These are phyloP conservation scores for Aureobasidium sp. DNA, from an alignment of 2,329 filamentous ascomycete genomes.

Conservation along the genomic window DNA sequence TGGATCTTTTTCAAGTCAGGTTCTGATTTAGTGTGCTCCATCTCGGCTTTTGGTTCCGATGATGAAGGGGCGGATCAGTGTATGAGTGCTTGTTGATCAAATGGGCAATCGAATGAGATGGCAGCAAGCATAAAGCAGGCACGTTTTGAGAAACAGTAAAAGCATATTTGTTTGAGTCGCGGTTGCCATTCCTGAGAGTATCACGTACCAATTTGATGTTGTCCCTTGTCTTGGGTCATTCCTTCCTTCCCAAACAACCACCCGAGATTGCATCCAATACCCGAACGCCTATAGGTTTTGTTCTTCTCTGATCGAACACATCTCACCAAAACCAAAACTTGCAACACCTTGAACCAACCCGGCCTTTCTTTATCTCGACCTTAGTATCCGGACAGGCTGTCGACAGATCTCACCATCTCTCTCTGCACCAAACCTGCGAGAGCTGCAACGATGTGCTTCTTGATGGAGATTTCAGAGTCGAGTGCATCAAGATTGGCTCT, in stretches of 20 bases:
- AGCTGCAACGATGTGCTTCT: constrained; percentile 4
- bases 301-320: not conserved
- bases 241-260: not conserved
- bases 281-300: too few species aligned
- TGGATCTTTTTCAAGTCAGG: not conserved
- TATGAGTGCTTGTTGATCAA: not conserved
- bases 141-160: not conserved
- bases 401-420: not conserved
- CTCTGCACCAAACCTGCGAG: constrained; percentile 2
- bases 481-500: constrained; percentile 5
- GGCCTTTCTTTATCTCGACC: not conserved
- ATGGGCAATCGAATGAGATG: not conserved
- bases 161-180: not conserved
- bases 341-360: not conserved
- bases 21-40: not conserved
- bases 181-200: not conserved
- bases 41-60: not conserved
- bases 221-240: not conserved
- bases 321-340: not conserved
- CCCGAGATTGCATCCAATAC: not conserved
- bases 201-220: not conserved
- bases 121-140: not conserved
- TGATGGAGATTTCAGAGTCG: not conserved
- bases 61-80: not conserved
- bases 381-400: not conserved